Percentiles rank a stretch among this genome's conserved stretches.
These are phyloP conservation scores for Cladophialophora psammophila DNA, from an alignment of 2,329 filamentous ascomycete genomes.

Conservation along the genomic window DNA sequence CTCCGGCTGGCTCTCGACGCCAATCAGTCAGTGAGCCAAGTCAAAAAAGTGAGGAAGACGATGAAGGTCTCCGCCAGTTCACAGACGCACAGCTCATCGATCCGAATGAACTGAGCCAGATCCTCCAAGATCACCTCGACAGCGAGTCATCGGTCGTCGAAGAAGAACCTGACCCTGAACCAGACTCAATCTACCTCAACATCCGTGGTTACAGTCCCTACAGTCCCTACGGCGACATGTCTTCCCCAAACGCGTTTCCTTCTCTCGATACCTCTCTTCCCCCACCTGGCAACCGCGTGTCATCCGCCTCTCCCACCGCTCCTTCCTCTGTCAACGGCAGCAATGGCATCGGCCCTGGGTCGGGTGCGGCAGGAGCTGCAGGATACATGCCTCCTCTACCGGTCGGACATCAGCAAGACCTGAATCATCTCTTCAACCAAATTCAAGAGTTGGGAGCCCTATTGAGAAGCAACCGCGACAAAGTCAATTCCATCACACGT, in stretches of 20 bases:
- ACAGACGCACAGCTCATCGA: not conserved
- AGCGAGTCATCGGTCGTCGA: not conserved
- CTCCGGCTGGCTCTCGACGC: not conserved
- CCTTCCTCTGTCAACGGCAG: constrained; percentile 36
- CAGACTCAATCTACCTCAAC: constrained; percentile 2
- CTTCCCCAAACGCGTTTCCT: constrained; percentile 36
- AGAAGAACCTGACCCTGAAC: not conserved
- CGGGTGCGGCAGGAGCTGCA: constrained; percentile 30
- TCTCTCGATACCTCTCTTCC: constrained; percentile 35
- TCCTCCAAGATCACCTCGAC: constrained; percentile 9
- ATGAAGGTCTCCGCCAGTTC: constrained; percentile 6
- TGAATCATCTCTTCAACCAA: constrained; percentile 59
- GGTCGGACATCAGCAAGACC: constrained; percentile 60
- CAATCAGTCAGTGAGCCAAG: not conserved
- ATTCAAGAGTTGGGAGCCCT: constrained; percentile 59
- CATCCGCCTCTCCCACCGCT: constrained; percentile 27
- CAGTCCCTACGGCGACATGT: constrained; percentile 12
- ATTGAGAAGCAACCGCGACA: constrained; percentile 58
- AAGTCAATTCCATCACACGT: constrained; percentile 57
- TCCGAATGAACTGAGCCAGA: constrained; percentile 4
- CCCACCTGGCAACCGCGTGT: constrained; percentile 24
- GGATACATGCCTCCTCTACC: constrained; percentile 40
- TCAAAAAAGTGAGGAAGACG: not conserved
- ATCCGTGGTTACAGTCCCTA: not conserved
- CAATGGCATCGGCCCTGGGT: constrained; percentile 16